phyloP scores from a whole-genome alignment of 768 basidiomycete species.

The Tricholoma furcatifolium region DNA sequence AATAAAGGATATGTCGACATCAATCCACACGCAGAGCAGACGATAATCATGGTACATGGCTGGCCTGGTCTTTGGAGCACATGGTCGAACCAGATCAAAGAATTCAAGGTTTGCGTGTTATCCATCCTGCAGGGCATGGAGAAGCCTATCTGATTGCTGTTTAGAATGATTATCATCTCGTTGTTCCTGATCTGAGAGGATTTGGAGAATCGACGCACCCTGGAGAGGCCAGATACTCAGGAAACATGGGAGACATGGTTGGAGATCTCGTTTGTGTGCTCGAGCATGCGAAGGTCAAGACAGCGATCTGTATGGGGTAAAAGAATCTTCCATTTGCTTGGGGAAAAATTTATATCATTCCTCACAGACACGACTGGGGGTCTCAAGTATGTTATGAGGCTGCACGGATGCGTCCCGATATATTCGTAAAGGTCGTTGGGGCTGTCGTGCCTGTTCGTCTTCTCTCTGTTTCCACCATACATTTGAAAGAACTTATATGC shows the following conservation, averaged over 20 bases:
- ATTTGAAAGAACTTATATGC: background rate
- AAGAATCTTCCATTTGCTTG: slow-evolving; percentile 10
- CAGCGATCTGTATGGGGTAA: slow-evolving; percentile 65
- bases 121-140: no score
- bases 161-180: slow-evolving; percentile 59
- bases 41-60: slow-evolving; percentile 71
- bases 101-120: slow-evolving; percentile 70
- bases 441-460: slow-evolving; percentile 57
- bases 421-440: slow-evolving; percentile 58
- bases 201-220: slow-evolving; percentile 71
- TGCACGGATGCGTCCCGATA: slow-evolving; percentile 64
- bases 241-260: slow-evolving; percentile 58
- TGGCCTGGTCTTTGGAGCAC: slow-evolving; percentile 79
- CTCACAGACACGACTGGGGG: slow-evolving; percentile 73
- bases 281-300: slow-evolving; percentile 42
- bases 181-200: slow-evolving; percentile 66
- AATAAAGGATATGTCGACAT: slow-evolving; percentile 60
- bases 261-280: slow-evolving; percentile 66
- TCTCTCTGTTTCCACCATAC: background rate
- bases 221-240: slow-evolving; percentile 57
- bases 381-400: slow-evolving; percentile 66
- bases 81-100: slow-evolving; percentile 70
- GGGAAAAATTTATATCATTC: background rate
- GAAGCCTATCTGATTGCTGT: background rate
- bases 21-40: slow-evolving; percentile 49